phyloP scores from a whole-genome alignment of 2,329 filamentous ascomycete species.

The Ophiosphaerella narmari region DNA sequence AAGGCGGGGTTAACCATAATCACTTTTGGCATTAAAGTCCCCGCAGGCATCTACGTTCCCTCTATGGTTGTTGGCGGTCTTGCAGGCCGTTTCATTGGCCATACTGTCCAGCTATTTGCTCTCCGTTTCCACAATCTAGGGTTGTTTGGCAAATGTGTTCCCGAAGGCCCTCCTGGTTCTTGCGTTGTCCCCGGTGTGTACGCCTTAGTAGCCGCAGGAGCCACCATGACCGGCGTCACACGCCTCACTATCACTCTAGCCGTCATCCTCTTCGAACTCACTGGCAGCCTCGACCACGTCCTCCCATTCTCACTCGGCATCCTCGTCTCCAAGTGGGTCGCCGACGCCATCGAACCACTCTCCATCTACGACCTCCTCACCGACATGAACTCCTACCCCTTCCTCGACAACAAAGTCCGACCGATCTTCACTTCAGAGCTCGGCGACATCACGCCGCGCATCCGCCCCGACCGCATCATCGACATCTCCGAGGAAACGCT shows the following conservation, averaged over 20 bases:
- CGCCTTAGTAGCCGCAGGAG: constrained; percentile 89
- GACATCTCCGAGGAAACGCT: constrained; percentile 85
- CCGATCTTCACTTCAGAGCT: constrained; percentile 88
- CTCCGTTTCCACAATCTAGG: constrained; percentile 71
- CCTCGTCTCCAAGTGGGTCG: constrained; percentile 96
- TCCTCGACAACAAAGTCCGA: constrained; percentile 94
- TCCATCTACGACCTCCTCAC: constrained; percentile 96
- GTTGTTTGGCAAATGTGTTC: constrained; percentile 76
- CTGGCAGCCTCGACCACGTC: constrained; percentile 92
- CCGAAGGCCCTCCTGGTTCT: constrained; percentile 68
- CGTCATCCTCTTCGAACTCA: constrained; percentile 94
- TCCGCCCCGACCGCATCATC: constrained; percentile 77
- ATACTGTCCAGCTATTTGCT: constrained; percentile 80
- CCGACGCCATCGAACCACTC: constrained; percentile 89
- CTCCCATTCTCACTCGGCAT: constrained; percentile 92
- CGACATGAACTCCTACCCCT: constrained; percentile 96
- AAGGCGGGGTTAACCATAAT: constrained; percentile 87
- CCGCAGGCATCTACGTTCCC: constrained; percentile 95
- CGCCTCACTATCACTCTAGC: constrained; percentile 89
- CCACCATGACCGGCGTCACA: constrained; percentile 98
- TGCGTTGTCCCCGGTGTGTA: constrained; percentile 98
- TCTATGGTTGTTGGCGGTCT: constrained; percentile 98
- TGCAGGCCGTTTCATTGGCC: constrained; percentile 85
- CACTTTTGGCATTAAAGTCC: constrained; percentile 95
- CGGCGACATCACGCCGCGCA: constrained; percentile 79